A percentile compares a stretch with the other conserved stretches of the same genome.
phyloP scores from a whole-genome alignment of 2,329 filamentous ascomycete genomes.

The Akanthomyces uredinophilus region DNA sequence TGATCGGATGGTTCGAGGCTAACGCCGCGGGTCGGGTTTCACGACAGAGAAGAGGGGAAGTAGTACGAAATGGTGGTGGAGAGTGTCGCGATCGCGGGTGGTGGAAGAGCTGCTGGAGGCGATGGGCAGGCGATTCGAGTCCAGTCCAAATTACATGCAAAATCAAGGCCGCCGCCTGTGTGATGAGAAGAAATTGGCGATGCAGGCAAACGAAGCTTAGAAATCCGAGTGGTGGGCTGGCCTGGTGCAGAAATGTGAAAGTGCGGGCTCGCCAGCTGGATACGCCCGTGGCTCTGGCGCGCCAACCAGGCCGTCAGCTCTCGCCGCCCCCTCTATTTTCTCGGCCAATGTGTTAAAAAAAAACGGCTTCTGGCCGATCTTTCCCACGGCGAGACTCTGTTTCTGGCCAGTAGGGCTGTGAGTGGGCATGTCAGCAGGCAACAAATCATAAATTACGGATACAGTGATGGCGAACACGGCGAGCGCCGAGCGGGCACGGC shows the following conservation, averaged over 20 bases:
- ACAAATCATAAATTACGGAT: neutral
- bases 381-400: neutral
- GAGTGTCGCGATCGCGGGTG: neutral
- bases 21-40: slow-evolving; percentile 1
- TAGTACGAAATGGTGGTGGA: neutral
- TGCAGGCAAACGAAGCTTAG: neutral
- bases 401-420: slow-evolving; percentile 7
- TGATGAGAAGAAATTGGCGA: neutral
- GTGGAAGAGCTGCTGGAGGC: neutral
- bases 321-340: neutral
- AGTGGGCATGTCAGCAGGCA: neutral
- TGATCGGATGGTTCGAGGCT: neutral
- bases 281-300: neutral
- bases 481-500: neutral
- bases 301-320: slow-evolving; percentile 4
- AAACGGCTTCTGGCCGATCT: slow-evolving; percentile 5
- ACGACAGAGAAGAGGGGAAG: slow-evolving; percentile 3
- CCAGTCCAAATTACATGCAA: neutral
- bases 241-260: neutral
- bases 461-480: neutral
- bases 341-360: neutral
- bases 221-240: neutral
- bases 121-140: neutral
- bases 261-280: neutral
- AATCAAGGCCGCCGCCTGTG: neutral